These are phyloP conservation scores for Oryza longistaminata DNA, from an alignment of 176 grass and related monocot species.

Conservation along the genomic window DNA sequence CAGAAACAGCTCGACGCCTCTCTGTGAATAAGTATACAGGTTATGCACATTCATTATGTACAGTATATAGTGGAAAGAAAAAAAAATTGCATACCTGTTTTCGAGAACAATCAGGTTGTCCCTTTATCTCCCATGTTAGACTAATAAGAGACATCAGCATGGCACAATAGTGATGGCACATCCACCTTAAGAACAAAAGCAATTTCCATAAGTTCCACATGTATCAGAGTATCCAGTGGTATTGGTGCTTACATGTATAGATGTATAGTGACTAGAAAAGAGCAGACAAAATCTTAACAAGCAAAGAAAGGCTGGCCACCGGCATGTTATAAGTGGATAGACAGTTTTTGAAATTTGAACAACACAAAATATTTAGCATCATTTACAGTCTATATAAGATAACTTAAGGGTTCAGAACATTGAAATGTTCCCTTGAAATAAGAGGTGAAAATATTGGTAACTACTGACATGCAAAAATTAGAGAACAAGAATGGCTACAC, in stretches of 20 bases:
- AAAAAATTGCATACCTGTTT: conserved; percentile 64
- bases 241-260: not conserved
- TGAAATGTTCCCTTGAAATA: conserved; percentile 45
- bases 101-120: conserved; percentile 77
- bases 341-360: not conserved
- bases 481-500: not conserved
- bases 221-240: not conserved
- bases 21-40: conserved; percentile 50
- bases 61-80: conserved; percentile 13
- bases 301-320: not conserved
- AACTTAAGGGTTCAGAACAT: conserved; percentile 7
- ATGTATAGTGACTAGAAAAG: not conserved
- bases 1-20: conserved; percentile 90
- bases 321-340: not conserved
- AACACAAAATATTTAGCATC: not conserved
- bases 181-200: conserved; percentile 66
- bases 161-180: conserved; percentile 98
- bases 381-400: not conserved
- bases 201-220: not conserved
- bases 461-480: conserved; percentile 24
- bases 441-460: not conserved
- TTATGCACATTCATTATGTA: conserved; percentile 13
- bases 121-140: conserved; percentile 96
- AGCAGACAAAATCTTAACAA: not conserved
- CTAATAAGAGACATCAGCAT: conserved; percentile 97